Evolutionary conservation across 805 yeast genomes (phyloP).

Genomic region (Clavispora carvajalis): DNA sequence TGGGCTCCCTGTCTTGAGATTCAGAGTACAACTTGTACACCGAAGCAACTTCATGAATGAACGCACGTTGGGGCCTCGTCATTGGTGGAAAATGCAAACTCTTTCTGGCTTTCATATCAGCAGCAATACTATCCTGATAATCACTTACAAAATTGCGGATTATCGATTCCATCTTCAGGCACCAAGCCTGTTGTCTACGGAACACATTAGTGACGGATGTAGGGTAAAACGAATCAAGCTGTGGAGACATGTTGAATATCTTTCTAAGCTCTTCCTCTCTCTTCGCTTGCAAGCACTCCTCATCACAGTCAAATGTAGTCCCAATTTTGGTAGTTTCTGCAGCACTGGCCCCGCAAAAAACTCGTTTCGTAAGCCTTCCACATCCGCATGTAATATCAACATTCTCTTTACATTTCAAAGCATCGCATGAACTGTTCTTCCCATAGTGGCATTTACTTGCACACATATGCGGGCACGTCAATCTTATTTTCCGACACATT

Average conservation of each 20-base stretch:
- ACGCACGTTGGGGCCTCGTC: slow-evolving; percentile 62
- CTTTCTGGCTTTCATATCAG: slow-evolving; percentile 21
- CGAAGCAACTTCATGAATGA: slow-evolving; percentile 63
- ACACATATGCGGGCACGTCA: slow-evolving; percentile 67
- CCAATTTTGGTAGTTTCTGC: slow-evolving; percentile 28
- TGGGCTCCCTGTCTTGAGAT: slow-evolving; percentile 79
- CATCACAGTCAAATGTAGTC: slow-evolving; percentile 55
- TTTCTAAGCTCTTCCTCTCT: slow-evolving; percentile 58
- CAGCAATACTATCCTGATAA: slow-evolving; percentile 18
- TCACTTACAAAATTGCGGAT: slow-evolving; percentile 46
- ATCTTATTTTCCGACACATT: slow-evolving; percentile 49
- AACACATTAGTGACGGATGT: slow-evolving; percentile 44
- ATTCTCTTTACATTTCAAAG: slow-evolving; percentile 44
- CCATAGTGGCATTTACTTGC: slow-evolving; percentile 56
- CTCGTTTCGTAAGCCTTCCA: slow-evolving; percentile 45
- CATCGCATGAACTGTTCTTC: slow-evolving; percentile 44
- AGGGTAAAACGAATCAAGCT: slow-evolving; percentile 32
- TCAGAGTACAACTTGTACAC: slow-evolving; percentile 57
- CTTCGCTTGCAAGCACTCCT: slow-evolving; percentile 55
- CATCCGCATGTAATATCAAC: slow-evolving; percentile 59
- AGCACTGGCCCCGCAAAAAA: slow-evolving; percentile 55
- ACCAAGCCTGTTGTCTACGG: slow-evolving; percentile 60
- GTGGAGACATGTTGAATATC: slow-evolving; percentile 44
- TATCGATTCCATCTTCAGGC: slow-evolving; percentile 53
- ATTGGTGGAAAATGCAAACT: slow-evolving; percentile 67